phyloP scores from a whole-genome alignment of 495 filamentous ascomycete species.

The Friedmanniomyces endolithicus region DNA sequence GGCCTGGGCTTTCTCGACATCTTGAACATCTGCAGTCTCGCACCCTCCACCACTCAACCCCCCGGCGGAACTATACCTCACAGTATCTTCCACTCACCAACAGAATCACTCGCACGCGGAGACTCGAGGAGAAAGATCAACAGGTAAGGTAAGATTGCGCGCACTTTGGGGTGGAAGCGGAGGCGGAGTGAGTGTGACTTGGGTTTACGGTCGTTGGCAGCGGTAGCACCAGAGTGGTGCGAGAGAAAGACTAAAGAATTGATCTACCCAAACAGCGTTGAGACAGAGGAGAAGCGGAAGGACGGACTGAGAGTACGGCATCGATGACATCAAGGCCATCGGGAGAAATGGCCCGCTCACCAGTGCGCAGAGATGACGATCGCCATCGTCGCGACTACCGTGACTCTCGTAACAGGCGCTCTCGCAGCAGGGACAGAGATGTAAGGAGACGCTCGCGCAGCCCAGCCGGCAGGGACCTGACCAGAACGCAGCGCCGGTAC shows the following conservation, averaged over 20 bases:
- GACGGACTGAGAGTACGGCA: neutral
- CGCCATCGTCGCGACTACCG: conserved; percentile 14
- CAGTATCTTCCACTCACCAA: too few species aligned
- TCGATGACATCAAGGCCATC: conserved; percentile 5
- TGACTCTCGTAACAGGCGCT: conserved; percentile 9
- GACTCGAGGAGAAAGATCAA: too few species aligned
- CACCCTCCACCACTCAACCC: too few species aligned
- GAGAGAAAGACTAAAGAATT: neutral
- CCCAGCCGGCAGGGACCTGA: conserved; percentile 7
- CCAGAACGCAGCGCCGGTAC: conserved; percentile 10
- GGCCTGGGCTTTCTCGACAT: too few species aligned
- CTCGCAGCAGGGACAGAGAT: conserved; percentile 6
- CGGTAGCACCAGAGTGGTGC: neutral
- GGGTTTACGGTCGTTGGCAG: too few species aligned
- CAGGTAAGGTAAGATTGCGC: too few species aligned
- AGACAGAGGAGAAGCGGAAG: neutral
- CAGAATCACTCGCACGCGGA: too few species aligned
- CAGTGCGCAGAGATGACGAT: conserved; percentile 14
- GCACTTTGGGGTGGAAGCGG: too few species aligned
- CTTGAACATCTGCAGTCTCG: too few species aligned
- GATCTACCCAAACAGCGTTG: neutral
- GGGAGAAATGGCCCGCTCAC: conserved; percentile 21
- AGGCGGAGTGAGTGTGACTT: too few species aligned
- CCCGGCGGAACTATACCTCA: too few species aligned
- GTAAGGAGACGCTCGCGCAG: conserved; percentile 11